phyloP scores from a whole-genome alignment of 2,329 filamentous ascomycete genomes.

The Pseudogymnoascus sp. region DNA sequence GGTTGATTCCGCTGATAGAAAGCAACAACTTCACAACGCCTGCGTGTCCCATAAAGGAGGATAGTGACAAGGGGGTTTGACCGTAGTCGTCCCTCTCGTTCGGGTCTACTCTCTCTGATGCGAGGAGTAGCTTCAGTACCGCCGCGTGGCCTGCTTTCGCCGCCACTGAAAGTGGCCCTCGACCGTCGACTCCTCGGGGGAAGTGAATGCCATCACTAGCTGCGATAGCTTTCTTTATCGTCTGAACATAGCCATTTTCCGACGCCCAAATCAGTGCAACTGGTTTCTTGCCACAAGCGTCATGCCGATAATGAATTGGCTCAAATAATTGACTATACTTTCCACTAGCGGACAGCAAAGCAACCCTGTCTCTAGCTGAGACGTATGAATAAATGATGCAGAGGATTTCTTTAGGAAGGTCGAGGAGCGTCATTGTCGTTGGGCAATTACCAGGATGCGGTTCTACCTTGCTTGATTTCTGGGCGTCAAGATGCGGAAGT shows the following conservation, averaged over 20 bases:
- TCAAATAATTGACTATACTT: not conserved
- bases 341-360: not conserved
- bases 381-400: not conserved
- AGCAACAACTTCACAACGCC: not conserved
- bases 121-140: constrained; percentile 14
- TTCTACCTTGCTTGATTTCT: not conserved
- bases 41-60: constrained; percentile 6
- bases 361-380: not conserved
- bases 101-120: not conserved
- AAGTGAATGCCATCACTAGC: not conserved
- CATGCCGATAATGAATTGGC: not conserved
- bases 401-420: not conserved
- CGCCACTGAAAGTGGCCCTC: not conserved
- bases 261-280: not conserved
- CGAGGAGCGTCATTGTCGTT: not conserved
- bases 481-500: not conserved
- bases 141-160: constrained; percentile 5
- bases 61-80: constrained; percentile 16
- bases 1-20: not conserved
- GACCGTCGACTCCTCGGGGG: not conserved
- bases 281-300: not conserved
- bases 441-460: not conserved
- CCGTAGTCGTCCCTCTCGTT: constrained; percentile 4
- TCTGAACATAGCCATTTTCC: not conserved
- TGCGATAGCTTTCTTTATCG: not conserved